phyloP scores from a whole-genome alignment of 2,329 filamentous ascomycete species.

The Hypoxylon sp. region DNA sequence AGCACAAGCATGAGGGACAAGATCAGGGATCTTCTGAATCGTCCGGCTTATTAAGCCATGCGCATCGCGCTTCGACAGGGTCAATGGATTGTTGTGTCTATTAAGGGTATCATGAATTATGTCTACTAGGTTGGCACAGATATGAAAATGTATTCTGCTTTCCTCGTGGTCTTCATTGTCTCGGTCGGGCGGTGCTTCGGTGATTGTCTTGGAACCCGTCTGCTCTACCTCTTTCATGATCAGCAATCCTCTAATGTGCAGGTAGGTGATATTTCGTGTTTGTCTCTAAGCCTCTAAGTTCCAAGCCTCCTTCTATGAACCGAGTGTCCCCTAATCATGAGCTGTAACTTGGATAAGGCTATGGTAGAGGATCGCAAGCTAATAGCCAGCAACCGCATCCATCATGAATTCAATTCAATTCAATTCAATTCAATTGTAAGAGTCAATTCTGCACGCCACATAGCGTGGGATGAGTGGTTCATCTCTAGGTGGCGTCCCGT shows the following conservation, averaged over 20 bases:
- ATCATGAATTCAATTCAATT: background rate
- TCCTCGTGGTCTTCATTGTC: background rate
- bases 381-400: background rate
- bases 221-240: too few relatives aligned
- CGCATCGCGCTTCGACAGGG: background rate
- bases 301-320: background rate
- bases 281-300: background rate
- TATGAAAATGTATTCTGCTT: constrained; percentile 5
- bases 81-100: constrained; percentile 4
- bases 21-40: constrained; percentile 51
- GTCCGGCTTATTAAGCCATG: constrained; percentile 49
- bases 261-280: background rate
- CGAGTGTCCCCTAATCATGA: background rate
- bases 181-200: background rate
- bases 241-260: background rate
- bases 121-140: constrained; percentile 14
- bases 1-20: constrained; percentile 49
- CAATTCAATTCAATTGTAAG: background rate
- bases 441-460: background rate
- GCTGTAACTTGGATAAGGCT: background rate
- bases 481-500: background rate
- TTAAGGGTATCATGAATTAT: constrained; percentile 13
- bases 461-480: background rate
- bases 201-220: background rate
- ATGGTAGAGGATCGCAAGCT: background rate